Evolutionary conservation across 2,329 filamentous ascomycete genomes (phyloP).

Genomic region (Sclerotinia spermophila): DNA sequence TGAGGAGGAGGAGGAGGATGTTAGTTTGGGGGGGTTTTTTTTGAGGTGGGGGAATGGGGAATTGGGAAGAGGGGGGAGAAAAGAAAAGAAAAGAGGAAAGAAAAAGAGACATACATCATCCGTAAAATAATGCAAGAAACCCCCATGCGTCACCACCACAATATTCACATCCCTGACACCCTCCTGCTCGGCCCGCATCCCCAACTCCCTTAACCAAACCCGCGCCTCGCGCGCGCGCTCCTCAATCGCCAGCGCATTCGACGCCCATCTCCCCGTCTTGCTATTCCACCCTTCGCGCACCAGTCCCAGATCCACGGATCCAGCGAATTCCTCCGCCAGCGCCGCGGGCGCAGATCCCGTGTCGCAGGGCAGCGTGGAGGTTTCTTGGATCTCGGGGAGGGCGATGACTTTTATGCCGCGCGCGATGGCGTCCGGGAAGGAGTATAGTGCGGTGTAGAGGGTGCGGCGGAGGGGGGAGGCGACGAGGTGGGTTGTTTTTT

Average conservation of each 20-base stretch:
- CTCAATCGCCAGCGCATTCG: slow-evolving; percentile 34
- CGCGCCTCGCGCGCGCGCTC: slow-evolving; percentile 57
- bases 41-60: neutral
- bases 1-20: no score
- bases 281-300: slow-evolving; percentile 10
- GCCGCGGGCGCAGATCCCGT: slow-evolving; percentile 47
- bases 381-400: slow-evolving; percentile 76
- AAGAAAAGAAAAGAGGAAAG: neutral
- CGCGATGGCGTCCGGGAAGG: slow-evolving; percentile 58
- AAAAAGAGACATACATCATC: slow-evolving; percentile 57
- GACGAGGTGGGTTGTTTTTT: slow-evolving; percentile 64
- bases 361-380: slow-evolving; percentile 71
- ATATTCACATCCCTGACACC: slow-evolving; percentile 56
- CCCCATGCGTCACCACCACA: slow-evolving; percentile 76
- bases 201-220: slow-evolving; percentile 51
- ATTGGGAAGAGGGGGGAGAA: no score
- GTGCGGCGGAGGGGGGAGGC: slow-evolving; percentile 80
- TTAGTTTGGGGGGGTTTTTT: neutral
- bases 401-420: slow-evolving; percentile 49
- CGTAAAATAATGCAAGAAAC: slow-evolving; percentile 79
- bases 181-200: slow-evolving; percentile 19
- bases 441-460: slow-evolving; percentile 69
- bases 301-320: neutral
- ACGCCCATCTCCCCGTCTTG: slow-evolving; percentile 32
- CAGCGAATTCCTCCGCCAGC: neutral